A percentile compares a stretch with the other conserved stretches of the same genome.
These are phyloP conservation scores for Glebionis coronaria DNA, from an alignment of 129 eudicot genomes.

Conservation along the genomic window DNA sequence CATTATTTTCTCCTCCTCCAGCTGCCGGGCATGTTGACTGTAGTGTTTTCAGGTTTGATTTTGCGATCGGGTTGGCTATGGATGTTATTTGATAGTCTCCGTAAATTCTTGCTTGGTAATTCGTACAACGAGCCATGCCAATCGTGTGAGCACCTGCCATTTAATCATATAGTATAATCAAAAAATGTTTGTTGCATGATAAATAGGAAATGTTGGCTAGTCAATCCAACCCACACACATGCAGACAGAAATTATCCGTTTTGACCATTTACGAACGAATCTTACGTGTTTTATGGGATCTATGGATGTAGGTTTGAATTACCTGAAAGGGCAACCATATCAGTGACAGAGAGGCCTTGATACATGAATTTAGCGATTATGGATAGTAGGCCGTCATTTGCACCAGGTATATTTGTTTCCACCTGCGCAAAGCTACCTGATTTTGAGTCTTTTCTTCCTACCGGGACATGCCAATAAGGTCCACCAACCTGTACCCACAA, in stretches of 20 bases:
- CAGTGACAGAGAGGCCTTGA: slow-evolving; percentile 84
- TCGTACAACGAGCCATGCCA: slow-evolving; percentile 82
- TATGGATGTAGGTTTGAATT: background rate
- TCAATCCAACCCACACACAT: background rate
- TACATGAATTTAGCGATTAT: slow-evolving; percentile 64
- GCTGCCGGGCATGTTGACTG: slow-evolving; percentile 55
- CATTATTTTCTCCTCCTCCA: slow-evolving; percentile 57
- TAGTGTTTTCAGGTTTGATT: slow-evolving; percentile 40
- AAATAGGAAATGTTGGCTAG: no score
- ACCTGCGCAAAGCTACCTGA: slow-evolving; percentile 49
- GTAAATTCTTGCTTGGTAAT: slow-evolving; percentile 70
- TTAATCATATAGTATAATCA: background rate
- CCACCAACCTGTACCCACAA: slow-evolving; percentile 71
- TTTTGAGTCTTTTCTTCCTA: slow-evolving; percentile 82
- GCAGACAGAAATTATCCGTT: background rate
- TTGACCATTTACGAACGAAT: background rate
- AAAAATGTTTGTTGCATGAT: background rate
- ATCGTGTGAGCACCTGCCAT: slow-evolving; percentile 86
- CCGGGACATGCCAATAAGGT: slow-evolving; percentile 85
- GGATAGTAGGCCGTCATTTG: slow-evolving; percentile 63
- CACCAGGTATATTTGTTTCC: slow-evolving; percentile 54
- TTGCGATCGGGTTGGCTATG: slow-evolving; percentile 33
- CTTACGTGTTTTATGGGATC: background rate
- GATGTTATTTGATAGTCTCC: slow-evolving; percentile 65
- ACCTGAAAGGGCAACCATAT: slow-evolving; percentile 97